Percentiles rank a stretch among this genome's conserved stretches.
Evolutionary conservation across 371 early-diverging fungal genomes (phyloP).

Genomic region (Phascolomyces articulosus): DNA sequence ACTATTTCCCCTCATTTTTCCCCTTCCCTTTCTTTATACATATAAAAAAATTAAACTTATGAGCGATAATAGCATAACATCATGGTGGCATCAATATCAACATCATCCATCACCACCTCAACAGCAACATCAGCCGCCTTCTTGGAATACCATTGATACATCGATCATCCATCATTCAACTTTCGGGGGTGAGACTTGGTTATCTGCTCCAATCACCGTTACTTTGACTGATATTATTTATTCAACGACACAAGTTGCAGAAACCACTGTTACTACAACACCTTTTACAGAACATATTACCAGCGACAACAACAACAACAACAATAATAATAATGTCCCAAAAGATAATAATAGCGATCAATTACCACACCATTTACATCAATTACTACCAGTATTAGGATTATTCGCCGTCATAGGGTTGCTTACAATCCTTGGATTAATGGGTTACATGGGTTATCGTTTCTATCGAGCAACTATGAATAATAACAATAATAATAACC

Average conservation of each 20-base stretch:
- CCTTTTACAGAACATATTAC: neutral
- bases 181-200: no score
- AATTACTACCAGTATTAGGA: constrained; percentile 29
- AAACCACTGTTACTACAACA: constrained; percentile 10
- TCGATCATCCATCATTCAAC: no score
- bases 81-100: neutral
- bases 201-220: constrained; percentile 8
- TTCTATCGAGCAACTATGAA: constrained; percentile 19
- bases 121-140: no score
- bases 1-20: neutral
- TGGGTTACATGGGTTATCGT: constrained; percentile 30
- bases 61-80: no score
- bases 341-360: neutral
- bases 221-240: constrained; percentile 12
- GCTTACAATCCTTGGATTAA: constrained; percentile 18
- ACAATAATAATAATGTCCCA: neutral
- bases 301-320: neutral
- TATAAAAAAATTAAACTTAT: no score
- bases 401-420: constrained; percentile 45
- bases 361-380: constrained; percentile 14
- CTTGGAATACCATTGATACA: neutral
- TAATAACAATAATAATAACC: neutral
- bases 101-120: neutral
- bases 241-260: constrained; percentile 1
- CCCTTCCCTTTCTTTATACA: no score